These are phyloP conservation scores for Dothistroma septosporum DNA, from an alignment of 2,329 filamentous ascomycete species.

Conservation along the genomic window DNA sequence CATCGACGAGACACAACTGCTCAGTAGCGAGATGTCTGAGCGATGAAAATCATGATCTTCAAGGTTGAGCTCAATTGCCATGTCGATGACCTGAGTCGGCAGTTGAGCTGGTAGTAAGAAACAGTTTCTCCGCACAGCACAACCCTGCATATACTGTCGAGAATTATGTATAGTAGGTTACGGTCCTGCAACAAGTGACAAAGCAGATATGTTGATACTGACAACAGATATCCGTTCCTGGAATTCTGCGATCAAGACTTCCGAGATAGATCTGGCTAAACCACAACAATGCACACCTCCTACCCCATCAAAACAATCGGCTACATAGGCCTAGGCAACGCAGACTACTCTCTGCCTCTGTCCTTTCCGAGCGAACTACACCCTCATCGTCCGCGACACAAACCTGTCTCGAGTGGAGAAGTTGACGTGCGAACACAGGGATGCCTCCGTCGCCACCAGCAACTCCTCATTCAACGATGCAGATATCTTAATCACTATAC, in stretches of 20 bases:
- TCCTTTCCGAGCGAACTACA: constrained; percentile 26
- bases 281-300: not conserved
- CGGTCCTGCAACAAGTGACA: not conserved
- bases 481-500: constrained; percentile 31
- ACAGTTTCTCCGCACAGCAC: constrained; percentile 2
- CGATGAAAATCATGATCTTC: not conserved
- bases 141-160: too few species aligned
- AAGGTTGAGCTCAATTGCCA: not conserved
- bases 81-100: not conserved
- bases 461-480: constrained; percentile 24
- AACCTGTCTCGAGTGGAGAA: constrained; percentile 17
- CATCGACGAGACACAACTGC: too few species aligned
- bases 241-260: not conserved
- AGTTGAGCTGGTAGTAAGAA: not conserved
- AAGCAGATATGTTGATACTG: not conserved
- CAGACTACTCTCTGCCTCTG: constrained; percentile 31
- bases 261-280: not conserved
- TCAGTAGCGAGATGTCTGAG: not conserved
- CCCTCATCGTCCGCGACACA: constrained; percentile 27
- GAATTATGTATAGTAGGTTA: not conserved
- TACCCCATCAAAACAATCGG: constrained; percentile 15
- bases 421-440: constrained; percentile 17
- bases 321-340: constrained; percentile 33
- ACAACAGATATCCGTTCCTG: not conserved
- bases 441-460: constrained; percentile 7